phyloP scores from a whole-genome alignment of 1,139 yeast genomes.

The Taphrina wiesneri region DNA sequence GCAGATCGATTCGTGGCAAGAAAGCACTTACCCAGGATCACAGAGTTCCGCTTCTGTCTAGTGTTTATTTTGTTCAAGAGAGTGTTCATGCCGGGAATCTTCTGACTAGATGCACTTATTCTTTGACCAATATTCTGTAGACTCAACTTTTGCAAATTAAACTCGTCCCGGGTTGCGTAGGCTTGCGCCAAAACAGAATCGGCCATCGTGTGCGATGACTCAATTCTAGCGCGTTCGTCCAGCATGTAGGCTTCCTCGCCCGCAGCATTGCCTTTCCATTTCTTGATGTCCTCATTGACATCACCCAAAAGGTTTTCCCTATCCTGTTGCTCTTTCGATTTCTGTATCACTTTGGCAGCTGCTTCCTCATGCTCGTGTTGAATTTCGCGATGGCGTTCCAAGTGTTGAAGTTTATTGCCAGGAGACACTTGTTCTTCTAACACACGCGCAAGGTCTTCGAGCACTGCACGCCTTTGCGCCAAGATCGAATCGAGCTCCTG shows the following conservation, averaged over 20 bases:
- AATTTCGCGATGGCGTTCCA: slow-evolving; percentile 77
- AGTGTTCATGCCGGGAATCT: slow-evolving; percentile 80
- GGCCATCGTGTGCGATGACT: slow-evolving; percentile 70
- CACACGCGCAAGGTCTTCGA: slow-evolving; percentile 49
- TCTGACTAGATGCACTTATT: slow-evolving; percentile 61
- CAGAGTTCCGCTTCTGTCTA: slow-evolving; percentile 80
- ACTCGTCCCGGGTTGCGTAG: slow-evolving; percentile 82
- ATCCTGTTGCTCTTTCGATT: slow-evolving; percentile 72
- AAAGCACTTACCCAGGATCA: slow-evolving; percentile 68
- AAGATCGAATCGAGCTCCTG: background rate
- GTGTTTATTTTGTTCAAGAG: slow-evolving; percentile 80
- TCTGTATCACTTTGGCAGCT: slow-evolving; percentile 58
- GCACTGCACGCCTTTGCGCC: slow-evolving; percentile 49
- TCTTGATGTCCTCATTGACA: slow-evolving; percentile 73
- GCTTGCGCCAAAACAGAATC: slow-evolving; percentile 84
- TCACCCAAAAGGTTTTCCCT: slow-evolving; percentile 69
- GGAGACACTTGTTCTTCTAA: slow-evolving; percentile 62
- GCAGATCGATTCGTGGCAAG: background rate
- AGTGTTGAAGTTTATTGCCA: slow-evolving; percentile 69
- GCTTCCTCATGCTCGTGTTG: slow-evolving; percentile 69
- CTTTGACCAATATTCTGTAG: slow-evolving; percentile 66
- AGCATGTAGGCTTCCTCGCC: slow-evolving; percentile 67
- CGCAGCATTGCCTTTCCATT: slow-evolving; percentile 43
- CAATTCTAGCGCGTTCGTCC: slow-evolving; percentile 73
- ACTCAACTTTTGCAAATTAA: slow-evolving; percentile 66